Base-by-base conservation (phyloP, 2,329 filamentous ascomycete species). In the Phialophora verrucosa region DNA sequence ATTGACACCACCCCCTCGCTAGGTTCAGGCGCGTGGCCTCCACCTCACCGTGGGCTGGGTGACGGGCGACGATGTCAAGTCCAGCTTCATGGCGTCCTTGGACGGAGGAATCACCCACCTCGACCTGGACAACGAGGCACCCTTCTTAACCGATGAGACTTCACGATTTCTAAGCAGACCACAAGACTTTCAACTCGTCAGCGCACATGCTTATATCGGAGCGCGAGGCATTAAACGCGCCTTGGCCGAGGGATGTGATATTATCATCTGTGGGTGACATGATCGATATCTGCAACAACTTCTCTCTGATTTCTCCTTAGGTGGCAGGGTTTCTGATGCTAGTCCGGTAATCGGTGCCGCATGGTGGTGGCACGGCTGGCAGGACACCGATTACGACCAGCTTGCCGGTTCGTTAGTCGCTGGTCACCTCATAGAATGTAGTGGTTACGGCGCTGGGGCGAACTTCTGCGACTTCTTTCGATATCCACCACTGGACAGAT, bases 201-300 rank as follows among this genome's bases (percentile, higher is more conserved):
- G 50, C 25, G 63, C 56, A 20, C 25, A 44, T 3, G 83, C 80
- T 4, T 86, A 86, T 69, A 78, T 85, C 1, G 85, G 85, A 0
- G 80, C 80, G n/a, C 76, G 81, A 59, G 82, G 74, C 2, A 76
- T 77, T 25, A 73, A 71, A 1, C 65, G 73, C n/a, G 75, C 73
- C 3, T 64, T 77, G 0, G 49, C 67, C 3, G 60, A 66, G 4
- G 76, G 75, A 0, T 75, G 75, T 1, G 71, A 76, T 62, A 74
- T 78, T 27, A 74, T 78, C 47, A 66, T 76, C 42, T 29, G 27
- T 29, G 27, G 27, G 27, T 29, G 27, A 29, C 27, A 29, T 29
- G 27, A 29, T 29, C 27, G 27, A 29, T 29, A 5, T 29, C 27
- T 29, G 27, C 27, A 29, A 29, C 27, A 29, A 29, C 27, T 29